phyloP scores from a whole-genome alignment of 805 yeast species.

The Hanseniaspora vineae region DNA sequence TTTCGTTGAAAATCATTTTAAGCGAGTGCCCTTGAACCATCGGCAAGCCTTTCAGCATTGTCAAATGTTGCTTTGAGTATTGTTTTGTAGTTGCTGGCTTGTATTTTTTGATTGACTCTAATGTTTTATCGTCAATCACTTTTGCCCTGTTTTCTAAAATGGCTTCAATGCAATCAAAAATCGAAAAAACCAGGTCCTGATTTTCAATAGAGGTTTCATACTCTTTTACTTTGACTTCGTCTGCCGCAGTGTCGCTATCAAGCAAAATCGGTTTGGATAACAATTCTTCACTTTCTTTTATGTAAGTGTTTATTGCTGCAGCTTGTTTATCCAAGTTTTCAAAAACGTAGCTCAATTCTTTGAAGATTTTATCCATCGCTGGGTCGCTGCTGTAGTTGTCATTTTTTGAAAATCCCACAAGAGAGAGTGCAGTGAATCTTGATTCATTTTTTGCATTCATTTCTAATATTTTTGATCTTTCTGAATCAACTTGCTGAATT shows the following conservation, averaged over 20 bases:
- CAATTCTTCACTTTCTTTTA: constrained; percentile 9
- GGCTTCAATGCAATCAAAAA: constrained; percentile 41
- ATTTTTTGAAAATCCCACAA: background rate
- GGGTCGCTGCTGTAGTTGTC: background rate
- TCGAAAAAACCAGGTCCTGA: constrained; percentile 57
- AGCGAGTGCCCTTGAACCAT: constrained; percentile 17
- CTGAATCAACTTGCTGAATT: background rate
- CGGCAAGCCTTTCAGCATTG: constrained; percentile 15
- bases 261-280: constrained; percentile 18
- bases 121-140: background rate
- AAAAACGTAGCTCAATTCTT: constrained; percentile 2
- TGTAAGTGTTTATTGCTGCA: constrained; percentile 12
- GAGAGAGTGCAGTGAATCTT: background rate
- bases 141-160: constrained; percentile 32
- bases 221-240: constrained; percentile 55
- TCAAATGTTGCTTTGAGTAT: constrained; percentile 22
- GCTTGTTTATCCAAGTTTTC: constrained; percentile 16
- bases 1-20: constrained; percentile 21
- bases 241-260: constrained; percentile 8
- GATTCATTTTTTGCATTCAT: background rate
- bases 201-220: constrained; percentile 60
- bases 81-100: background rate
- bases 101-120: background rate
- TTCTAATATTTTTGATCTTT: background rate
- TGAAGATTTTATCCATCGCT: background rate